phyloP scores from a whole-genome alignment of 2,329 filamentous ascomycete species.

The Colletotrichum sp. region DNA sequence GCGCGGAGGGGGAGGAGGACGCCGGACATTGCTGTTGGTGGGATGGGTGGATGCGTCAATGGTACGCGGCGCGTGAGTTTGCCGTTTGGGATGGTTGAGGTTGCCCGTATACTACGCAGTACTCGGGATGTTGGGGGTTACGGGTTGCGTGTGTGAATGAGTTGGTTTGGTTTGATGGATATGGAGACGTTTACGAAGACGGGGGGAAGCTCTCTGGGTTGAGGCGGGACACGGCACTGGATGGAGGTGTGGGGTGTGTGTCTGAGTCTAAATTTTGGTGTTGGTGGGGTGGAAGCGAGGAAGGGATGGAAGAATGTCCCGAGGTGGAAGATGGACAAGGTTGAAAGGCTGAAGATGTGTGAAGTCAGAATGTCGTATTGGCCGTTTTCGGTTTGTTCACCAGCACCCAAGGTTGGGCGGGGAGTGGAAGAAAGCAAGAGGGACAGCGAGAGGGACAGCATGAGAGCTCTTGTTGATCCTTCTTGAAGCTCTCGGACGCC shows the following conservation, averaged over 20 bases:
- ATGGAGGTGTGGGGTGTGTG: neutral
- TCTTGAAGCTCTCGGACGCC: neutral
- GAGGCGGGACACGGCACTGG: neutral
- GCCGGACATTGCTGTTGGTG: neutral
- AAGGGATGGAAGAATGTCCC: neutral
- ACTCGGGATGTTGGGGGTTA: neutral
- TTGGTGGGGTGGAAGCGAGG: neutral
- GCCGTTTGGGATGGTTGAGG: neutral
- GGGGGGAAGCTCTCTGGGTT: neutral
- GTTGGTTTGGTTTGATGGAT: neutral
- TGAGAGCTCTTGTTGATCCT: neutral
- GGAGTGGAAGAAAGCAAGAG: neutral
- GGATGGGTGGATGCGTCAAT: neutral
- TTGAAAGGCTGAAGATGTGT: neutral
- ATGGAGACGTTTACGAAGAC: neutral
- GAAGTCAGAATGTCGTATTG: constrained; percentile 1
- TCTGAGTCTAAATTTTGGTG: neutral
- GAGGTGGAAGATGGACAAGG: neutral
- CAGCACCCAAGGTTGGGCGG: neutral
- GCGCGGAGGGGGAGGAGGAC: constrained; percentile 35
- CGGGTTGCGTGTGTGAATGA: neutral
- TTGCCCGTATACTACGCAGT: neutral
- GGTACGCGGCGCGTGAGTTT: neutral
- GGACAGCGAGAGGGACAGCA: neutral
- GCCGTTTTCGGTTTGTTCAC: neutral